phyloP scores from a whole-genome alignment of 495 filamentous ascomycete species.

The Haplographium delicatum region DNA sequence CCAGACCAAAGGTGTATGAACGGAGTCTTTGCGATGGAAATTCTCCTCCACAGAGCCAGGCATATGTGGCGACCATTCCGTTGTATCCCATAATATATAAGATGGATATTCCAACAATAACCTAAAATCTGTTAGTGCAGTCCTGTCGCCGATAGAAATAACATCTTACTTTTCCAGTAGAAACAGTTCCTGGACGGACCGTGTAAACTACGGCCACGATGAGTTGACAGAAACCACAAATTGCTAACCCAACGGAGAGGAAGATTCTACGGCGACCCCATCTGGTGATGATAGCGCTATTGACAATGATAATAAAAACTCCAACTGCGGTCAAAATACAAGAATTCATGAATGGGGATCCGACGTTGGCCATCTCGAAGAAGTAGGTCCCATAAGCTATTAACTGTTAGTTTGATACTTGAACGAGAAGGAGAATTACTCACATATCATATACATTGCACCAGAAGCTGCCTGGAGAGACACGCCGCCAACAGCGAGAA shows the following conservation, averaged over 20 bases:
- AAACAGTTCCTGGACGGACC: slow-evolving; percentile 36
- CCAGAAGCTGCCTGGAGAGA: slow-evolving; percentile 53
- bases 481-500: slow-evolving; percentile 38
- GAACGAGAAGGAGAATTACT: slow-evolving; percentile 2
- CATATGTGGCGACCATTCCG: slow-evolving; percentile 49
- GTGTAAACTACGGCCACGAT: slow-evolving; percentile 52
- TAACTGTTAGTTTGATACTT: background rate
- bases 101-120: slow-evolving; percentile 48
- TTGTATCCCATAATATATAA: slow-evolving; percentile 56
- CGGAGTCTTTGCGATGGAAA: slow-evolving; percentile 50
- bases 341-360: slow-evolving; percentile 53
- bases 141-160: background rate
- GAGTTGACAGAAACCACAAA: slow-evolving; percentile 51
- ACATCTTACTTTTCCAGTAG: slow-evolving; percentile 36
- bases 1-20: slow-evolving; percentile 52
- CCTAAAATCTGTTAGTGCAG: slow-evolving; percentile 9
- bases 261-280: slow-evolving; percentile 46
- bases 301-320: slow-evolving; percentile 52
- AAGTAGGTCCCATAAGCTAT: slow-evolving; percentile 59
- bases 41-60: slow-evolving; percentile 58
- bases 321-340: slow-evolving; percentile 52
- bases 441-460: slow-evolving; percentile 56
- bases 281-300: slow-evolving; percentile 46
- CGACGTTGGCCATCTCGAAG: slow-evolving; percentile 57
- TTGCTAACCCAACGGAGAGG: slow-evolving; percentile 46